Evolutionary conservation across 371 early-diverging fungal species (phyloP).

Genomic region (Smittium culicis): DNA sequence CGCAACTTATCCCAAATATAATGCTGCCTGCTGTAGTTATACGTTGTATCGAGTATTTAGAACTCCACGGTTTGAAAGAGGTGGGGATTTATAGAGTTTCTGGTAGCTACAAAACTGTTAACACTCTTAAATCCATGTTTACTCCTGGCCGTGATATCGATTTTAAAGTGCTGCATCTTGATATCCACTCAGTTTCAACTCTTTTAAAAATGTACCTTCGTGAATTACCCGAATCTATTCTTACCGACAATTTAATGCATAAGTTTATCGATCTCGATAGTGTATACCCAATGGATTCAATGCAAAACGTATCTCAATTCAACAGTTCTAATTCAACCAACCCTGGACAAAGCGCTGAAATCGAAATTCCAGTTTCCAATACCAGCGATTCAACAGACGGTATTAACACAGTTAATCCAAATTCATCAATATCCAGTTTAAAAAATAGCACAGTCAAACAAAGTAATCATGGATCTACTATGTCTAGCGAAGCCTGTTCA

Average conservation of each 20-base stretch:
- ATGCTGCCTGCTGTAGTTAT: slow-evolving; percentile 40
- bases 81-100: slow-evolving; percentile 75
- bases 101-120: slow-evolving; percentile 51
- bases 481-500: neutral
- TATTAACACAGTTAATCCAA: neutral
- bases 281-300: neutral
- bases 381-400: neutral
- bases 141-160: slow-evolving; percentile 33
- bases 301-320: slow-evolving; percentile 45
- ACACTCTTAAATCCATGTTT: slow-evolving; percentile 44
- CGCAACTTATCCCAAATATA: neutral
- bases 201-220: slow-evolving; percentile 85
- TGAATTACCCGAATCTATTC: slow-evolving; percentile 81
- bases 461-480: neutral
- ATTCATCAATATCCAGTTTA: neutral
- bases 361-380: neutral
- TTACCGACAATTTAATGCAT: slow-evolving; percentile 65
- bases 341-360: neutral
- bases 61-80: slow-evolving; percentile 60
- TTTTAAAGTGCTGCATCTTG: slow-evolving; percentile 42
- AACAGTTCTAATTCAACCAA: slow-evolving; percentile 41
- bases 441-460: neutral
- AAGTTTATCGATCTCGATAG: slow-evolving; percentile 37
- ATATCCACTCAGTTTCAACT: slow-evolving; percentile 76
- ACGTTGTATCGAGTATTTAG: slow-evolving; percentile 59